These are phyloP conservation scores for Durotheca rogersii DNA, from an alignment of 495 filamentous ascomycete genomes.

Conservation along the genomic window DNA sequence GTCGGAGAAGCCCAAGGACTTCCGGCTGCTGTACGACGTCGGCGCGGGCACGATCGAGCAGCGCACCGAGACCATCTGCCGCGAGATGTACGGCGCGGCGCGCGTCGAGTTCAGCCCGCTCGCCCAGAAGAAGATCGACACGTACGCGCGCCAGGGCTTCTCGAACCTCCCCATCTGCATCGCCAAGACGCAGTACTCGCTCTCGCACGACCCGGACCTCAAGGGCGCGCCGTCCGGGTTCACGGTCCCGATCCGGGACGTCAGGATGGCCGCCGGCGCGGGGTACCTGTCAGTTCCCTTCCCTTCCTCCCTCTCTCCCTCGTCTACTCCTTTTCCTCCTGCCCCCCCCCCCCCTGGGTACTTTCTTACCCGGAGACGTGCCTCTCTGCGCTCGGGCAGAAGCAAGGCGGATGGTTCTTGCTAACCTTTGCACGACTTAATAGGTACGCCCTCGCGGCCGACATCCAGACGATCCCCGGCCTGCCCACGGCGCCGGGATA, in stretches of 20 bases:
- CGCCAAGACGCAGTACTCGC: constrained; percentile 96
- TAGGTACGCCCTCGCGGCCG: constrained; percentile 89
- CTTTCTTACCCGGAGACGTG: too few species aligned
- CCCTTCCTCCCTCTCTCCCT: too few species aligned
- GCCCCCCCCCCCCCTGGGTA: too few species aligned
- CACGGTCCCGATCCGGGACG: constrained; percentile 91
- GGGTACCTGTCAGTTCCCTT: constrained; percentile 74
- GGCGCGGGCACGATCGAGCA: constrained; percentile 75
- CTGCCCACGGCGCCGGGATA: constrained; percentile 95
- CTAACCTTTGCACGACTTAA: too few species aligned
- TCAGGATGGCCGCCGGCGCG: constrained; percentile 88
- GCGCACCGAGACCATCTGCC: constrained; percentile 88
- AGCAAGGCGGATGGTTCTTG: too few species aligned
- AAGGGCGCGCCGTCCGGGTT: constrained; percentile 98
- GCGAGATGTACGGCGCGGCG: constrained; percentile 89
- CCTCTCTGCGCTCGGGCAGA: too few species aligned
- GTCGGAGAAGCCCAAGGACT: constrained; percentile 81
- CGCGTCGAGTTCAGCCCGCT: constrained; percentile 91
- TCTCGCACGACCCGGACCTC: constrained; percentile 88
- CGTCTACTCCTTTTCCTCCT: too few species aligned
- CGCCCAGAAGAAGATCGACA: constrained; percentile 93
- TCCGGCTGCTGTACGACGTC: constrained; percentile 82
- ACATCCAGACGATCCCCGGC: constrained; percentile 97
- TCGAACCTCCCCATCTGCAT: constrained; percentile 92
- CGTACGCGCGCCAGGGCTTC: constrained; percentile 89